Conservation (phyloP, 495 filamentous ascomycete genomes). For the Aspergillus homomorphus region DNA sequence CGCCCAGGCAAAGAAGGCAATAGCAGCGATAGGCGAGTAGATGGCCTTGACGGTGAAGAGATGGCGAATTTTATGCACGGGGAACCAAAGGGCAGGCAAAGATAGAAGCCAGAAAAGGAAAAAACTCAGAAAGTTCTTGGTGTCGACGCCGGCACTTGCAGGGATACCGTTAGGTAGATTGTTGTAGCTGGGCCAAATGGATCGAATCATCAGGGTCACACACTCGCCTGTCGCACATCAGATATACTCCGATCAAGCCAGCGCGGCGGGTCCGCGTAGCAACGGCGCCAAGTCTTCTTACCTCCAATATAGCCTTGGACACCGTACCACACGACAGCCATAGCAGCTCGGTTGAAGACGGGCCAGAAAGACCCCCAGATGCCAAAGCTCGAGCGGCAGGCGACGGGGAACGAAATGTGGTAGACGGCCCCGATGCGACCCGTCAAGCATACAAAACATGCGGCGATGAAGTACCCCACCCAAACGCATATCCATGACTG, state of each 20-base stretch:
- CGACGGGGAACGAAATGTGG: slow-evolving; percentile 84
- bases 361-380: slow-evolving; percentile 90
- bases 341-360: slow-evolving; percentile 82
- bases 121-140: slow-evolving; percentile 72
- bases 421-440: slow-evolving; percentile 89
- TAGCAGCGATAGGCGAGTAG: slow-evolving; percentile 77
- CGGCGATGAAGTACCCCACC: slow-evolving; percentile 79
- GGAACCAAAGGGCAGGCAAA: slow-evolving; percentile 80
- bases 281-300: slow-evolving; percentile 20
- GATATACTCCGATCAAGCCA: background rate
- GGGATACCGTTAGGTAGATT: slow-evolving; percentile 67
- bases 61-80: slow-evolving; percentile 62
- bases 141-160: slow-evolving; percentile 64
- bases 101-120: slow-evolving; percentile 81
- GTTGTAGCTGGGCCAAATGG: slow-evolving; percentile 72
- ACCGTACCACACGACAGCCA: slow-evolving; percentile 77
- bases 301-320: slow-evolving; percentile 84
- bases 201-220: slow-evolving; percentile 74
- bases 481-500: slow-evolving; percentile 89
- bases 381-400: slow-evolving; percentile 71
- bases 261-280: background rate
- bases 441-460: slow-evolving; percentile 68
- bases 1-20: slow-evolving; percentile 90
- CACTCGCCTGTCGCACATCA: slow-evolving; percentile 53
- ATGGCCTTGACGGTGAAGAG: slow-evolving; percentile 89